Base-by-base conservation (phyloP, 129 eudicot genomes). In the Escallonia herrerae region DNA sequence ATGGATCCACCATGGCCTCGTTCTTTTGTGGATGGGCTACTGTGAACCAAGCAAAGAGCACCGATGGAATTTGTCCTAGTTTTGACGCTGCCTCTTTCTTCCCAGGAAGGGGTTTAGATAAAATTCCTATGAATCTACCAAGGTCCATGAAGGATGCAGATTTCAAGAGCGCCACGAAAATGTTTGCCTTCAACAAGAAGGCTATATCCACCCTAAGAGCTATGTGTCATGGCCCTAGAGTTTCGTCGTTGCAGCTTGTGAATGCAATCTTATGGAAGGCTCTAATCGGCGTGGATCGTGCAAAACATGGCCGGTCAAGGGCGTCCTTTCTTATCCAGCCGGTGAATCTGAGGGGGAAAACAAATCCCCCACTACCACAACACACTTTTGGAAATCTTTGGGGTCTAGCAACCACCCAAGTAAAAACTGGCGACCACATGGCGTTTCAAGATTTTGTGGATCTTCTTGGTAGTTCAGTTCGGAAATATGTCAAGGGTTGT, bases 311-410 rank as follows among this genome's bases (percentile, higher is more conserved):
- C 13, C 7, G 40, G 1, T 43, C 72, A 7, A 64, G 72, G n/a
- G 61, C 37, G 3, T 68, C 63, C 13, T 2, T 58, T 7, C 12
- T 79, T 3, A 2, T 40, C 5, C 79, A 73, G 8, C 48, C 79
- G 3, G 56, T 79, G 5, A 73, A 79, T 38, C 46, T 79, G 15
- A 51, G 83, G 53, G 72, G 3, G 0, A 69, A 63, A 79, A 58
- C 64, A 15, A 10, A 4, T 46, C 69, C 77, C 42, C 64, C 76
- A 15, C 53, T 71, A 8, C 73, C 73, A 3, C 46, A 64, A 13
- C 39, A 73, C 54, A 45, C 75, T 13, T 74, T 67, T 10, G 83
- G 83, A 10, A 79, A 73, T 9, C 15, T 64, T 15, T 62, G 49
- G 45, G 46, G 22, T 3, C 4, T 10, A 56, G 58, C 68, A 7